Conservation (phyloP, 1,139 yeast genomes). For the Suhomyces bribrorum region DNA sequence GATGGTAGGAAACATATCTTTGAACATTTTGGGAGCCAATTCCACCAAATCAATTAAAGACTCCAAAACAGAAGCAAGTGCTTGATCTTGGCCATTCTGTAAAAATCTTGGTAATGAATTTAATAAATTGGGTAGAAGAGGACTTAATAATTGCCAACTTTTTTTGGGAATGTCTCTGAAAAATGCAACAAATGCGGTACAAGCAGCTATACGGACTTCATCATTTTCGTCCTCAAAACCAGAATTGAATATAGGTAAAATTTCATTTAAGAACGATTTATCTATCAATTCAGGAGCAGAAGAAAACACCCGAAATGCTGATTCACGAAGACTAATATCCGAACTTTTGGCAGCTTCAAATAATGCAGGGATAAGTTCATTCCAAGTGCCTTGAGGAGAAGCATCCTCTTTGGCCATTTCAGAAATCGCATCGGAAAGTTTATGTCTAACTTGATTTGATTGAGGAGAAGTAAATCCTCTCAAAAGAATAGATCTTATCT, state of each 20-base stretch:
- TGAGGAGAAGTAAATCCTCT: slow-evolving; percentile 71
- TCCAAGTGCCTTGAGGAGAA: slow-evolving; percentile 61
- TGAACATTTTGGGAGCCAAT: slow-evolving; percentile 92
- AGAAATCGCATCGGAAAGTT: slow-evolving; percentile 90
- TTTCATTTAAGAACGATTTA: slow-evolving; percentile 52
- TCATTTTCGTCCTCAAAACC: slow-evolving; percentile 82
- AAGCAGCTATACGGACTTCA: slow-evolving; percentile 87
- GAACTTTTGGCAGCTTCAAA: slow-evolving; percentile 64
- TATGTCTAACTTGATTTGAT: slow-evolving; percentile 78
- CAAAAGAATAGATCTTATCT: slow-evolving; percentile 66
- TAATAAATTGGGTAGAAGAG: slow-evolving; percentile 77
- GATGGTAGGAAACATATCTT: slow-evolving; percentile 83
- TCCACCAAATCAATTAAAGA: slow-evolving; percentile 87
- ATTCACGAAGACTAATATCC: slow-evolving; percentile 79
- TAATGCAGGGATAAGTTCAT: slow-evolving; percentile 72
- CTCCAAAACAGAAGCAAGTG: slow-evolving; percentile 86
- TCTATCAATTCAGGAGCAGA: slow-evolving; percentile 80
- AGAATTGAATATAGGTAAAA: slow-evolving; percentile 68
- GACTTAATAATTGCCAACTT: slow-evolving; percentile 74
- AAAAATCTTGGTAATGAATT: slow-evolving; percentile 86
- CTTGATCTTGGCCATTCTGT: slow-evolving; percentile 73
- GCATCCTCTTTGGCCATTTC: slow-evolving; percentile 78
- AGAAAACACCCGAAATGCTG: slow-evolving; percentile 86
- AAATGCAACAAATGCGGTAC: slow-evolving; percentile 88
- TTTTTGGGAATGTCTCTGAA: slow-evolving; percentile 79